These are phyloP conservation scores for Acrocalymma vagum DNA, from an alignment of 2,329 filamentous ascomycete genomes.

Conservation along the genomic window DNA sequence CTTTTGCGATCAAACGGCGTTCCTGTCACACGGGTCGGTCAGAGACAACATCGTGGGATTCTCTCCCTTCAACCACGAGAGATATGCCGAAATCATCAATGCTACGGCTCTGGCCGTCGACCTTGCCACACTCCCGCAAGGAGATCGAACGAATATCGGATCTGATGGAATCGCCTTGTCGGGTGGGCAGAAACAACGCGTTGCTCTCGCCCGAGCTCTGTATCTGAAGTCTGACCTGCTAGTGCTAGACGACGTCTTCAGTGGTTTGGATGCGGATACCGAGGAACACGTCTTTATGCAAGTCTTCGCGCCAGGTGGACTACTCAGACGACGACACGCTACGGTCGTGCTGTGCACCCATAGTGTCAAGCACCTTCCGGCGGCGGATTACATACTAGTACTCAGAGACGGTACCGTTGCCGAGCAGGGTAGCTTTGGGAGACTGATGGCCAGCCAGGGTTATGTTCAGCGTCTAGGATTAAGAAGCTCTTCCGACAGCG, in stretches of 20 bases:
- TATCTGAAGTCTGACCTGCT: slow-evolving; percentile 54
- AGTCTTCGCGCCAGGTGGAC: slow-evolving; percentile 51
- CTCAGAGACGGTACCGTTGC: slow-evolving; percentile 10
- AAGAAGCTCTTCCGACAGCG: background rate
- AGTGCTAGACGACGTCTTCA: slow-evolving; percentile 59
- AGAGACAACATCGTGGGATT: slow-evolving; percentile 20
- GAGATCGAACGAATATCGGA: slow-evolving; percentile 53
- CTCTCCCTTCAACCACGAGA: slow-evolving; percentile 8
- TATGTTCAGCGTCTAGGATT: slow-evolving; percentile 41
- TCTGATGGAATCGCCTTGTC: slow-evolving; percentile 57
- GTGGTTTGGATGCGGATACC: slow-evolving; percentile 56
- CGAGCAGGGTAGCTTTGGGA: slow-evolving; percentile 45
- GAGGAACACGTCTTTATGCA: slow-evolving; percentile 55
- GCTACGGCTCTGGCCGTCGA: slow-evolving; percentile 12
- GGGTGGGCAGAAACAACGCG: slow-evolving; percentile 59
- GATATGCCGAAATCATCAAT: slow-evolving; percentile 22
- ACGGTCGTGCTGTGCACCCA: slow-evolving; percentile 26
- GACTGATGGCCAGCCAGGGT: slow-evolving; percentile 30
- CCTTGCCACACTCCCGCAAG: slow-evolving; percentile 10
- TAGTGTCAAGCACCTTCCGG: slow-evolving; percentile 12
- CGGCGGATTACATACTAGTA: slow-evolving; percentile 18
- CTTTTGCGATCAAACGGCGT: slow-evolving; percentile 51
- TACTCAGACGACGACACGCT: slow-evolving; percentile 44
- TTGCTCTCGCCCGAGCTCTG: slow-evolving; percentile 59
- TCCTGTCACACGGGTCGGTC: slow-evolving; percentile 17